phyloP scores from a whole-genome alignment of 2,329 filamentous ascomycete species.

The Monosporascus sp. region DNA sequence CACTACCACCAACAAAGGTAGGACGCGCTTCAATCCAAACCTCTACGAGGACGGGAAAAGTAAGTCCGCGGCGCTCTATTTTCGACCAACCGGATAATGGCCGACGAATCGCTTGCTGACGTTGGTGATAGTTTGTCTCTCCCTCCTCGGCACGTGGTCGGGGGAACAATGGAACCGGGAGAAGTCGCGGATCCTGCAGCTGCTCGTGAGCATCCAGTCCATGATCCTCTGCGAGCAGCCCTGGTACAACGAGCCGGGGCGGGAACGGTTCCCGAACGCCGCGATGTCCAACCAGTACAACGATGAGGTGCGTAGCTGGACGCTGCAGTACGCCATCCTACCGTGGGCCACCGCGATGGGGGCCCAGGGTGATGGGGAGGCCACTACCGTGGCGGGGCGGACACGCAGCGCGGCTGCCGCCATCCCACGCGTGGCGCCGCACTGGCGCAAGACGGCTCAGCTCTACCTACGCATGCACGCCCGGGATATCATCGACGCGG shows the following conservation, averaged over 20 bases:
- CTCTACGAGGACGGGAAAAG: constrained; percentile 43
- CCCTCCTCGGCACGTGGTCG: constrained; percentile 43
- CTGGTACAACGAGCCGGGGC: constrained; percentile 49
- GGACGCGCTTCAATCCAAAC: constrained; percentile 44
- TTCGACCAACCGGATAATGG: too few species aligned
- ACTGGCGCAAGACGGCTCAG: constrained; percentile 10
- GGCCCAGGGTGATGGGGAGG: neutral
- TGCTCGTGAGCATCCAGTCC: constrained; percentile 51
- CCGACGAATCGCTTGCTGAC: neutral
- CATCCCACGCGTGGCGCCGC: neutral
- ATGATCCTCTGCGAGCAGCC: constrained; percentile 53
- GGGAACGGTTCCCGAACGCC: constrained; percentile 16
- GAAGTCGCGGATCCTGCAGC: constrained; percentile 44
- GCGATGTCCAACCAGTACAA: constrained; percentile 25
- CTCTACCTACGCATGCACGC: constrained; percentile 8
- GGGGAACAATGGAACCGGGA: constrained; percentile 40
- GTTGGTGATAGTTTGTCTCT: constrained; percentile 38
- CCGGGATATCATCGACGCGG: constrained; percentile 4
- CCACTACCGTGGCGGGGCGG: neutral
- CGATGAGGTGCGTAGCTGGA: constrained; percentile 17
- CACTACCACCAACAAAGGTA: constrained; percentile 38
- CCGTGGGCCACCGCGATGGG: constrained; percentile 12
- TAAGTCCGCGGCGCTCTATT: constrained; percentile 17
- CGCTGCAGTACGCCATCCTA: constrained; percentile 24
- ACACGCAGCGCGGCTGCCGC: too few species aligned